A percentile compares a stretch with the other conserved stretches of the same genome.
Conservation (phyloP, 2,329 filamentous ascomycete species). For the Diaporthe caulivora region DNA sequence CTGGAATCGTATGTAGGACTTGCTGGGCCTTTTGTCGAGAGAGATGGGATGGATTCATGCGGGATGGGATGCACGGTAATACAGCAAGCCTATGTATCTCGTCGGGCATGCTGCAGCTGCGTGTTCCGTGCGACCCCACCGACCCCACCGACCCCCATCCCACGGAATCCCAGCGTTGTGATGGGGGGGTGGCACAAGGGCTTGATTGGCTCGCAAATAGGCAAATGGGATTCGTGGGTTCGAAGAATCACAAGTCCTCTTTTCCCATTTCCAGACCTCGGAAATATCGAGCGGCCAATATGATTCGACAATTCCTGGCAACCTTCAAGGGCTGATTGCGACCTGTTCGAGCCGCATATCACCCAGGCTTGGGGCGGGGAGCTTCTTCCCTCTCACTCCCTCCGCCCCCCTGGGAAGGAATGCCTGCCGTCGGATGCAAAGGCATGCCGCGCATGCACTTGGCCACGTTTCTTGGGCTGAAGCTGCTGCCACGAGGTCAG, state of each 20-base stretch:
- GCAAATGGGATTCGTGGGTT: constrained; percentile 2
- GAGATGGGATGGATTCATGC: not conserved
- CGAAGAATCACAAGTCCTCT: not conserved
- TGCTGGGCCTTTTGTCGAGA: not conserved
- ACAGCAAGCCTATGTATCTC: not conserved
- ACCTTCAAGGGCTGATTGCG: not conserved
- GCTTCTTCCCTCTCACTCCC: too few species aligned
- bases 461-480: constrained; percentile 25
- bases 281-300: not conserved
- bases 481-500: constrained; percentile 12
- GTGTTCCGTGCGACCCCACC: not conserved
- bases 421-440: not conserved
- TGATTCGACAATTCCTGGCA: not conserved
- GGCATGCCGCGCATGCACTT: not conserved
- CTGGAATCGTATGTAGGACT: not conserved
- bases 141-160: not conserved
- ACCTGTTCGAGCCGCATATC: constrained; percentile 3
- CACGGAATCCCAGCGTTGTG: not conserved
- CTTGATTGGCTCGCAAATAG: constrained; percentile 20
- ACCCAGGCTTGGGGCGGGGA: not conserved
- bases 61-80: not conserved
- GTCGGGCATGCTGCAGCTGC: constrained; percentile 1
- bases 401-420: constrained; percentile 1
- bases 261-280: not conserved
- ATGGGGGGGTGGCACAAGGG: not conserved